Evolutionary conservation across 1,284 basidiomycete species (phyloP).

Genomic region (Boletus hoseneyae): DNA sequence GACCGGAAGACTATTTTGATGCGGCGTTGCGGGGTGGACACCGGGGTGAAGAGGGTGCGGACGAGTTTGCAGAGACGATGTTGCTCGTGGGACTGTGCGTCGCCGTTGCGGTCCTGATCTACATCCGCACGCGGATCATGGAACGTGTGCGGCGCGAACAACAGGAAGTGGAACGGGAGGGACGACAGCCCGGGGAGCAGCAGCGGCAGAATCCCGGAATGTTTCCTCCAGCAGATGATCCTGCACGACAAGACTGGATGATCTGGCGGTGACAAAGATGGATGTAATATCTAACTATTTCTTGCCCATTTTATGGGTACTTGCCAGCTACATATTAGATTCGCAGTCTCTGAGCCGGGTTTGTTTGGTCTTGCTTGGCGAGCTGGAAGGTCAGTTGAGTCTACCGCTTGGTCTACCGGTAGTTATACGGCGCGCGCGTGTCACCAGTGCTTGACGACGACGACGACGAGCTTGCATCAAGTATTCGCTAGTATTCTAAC

Average conservation of each 20-base stretch:
- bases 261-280: slow-evolving; percentile 39
- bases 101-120: slow-evolving; percentile 64
- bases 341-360: neutral
- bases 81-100: slow-evolving; percentile 64
- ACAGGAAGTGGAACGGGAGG: slow-evolving; percentile 41
- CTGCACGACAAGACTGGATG: slow-evolving; percentile 63
- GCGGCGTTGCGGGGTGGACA: slow-evolving; percentile 55
- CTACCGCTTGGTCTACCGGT: no score
- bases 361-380: slow-evolving; percentile 30
- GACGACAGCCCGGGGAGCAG: slow-evolving; percentile 20
- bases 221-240: slow-evolving; percentile 63
- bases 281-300: no score
- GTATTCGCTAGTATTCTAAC: no score
- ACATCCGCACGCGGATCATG: slow-evolving; percentile 67
- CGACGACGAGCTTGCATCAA: neutral
- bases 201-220: slow-evolving; percentile 37
- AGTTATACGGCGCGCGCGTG: neutral
- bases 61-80: slow-evolving; percentile 73
- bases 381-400: neutral
- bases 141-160: slow-evolving; percentile 58
- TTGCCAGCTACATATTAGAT: neutral
- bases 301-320: neutral
- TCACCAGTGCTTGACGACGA: slow-evolving; percentile 10
- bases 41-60: slow-evolving; percentile 54
- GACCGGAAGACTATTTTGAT: slow-evolving; percentile 79